A percentile compares a stretch with the other conserved stretches of the same genome.
These are phyloP conservation scores for Paraleonurus japonicus DNA, from an alignment of 257 asterid genomes.

Conservation along the genomic window DNA sequence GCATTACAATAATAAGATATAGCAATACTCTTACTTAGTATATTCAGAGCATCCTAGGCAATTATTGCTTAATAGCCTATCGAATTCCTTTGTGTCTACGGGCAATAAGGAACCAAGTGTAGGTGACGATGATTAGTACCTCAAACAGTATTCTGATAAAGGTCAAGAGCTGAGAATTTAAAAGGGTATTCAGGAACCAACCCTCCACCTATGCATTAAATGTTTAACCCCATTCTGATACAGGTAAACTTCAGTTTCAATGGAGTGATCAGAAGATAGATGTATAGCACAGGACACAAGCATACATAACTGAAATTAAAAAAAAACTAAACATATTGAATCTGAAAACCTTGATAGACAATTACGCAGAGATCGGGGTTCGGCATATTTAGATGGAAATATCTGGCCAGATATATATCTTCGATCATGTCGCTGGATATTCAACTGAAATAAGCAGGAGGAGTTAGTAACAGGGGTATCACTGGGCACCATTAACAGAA, in stretches of 20 bases:
- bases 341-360: slow-evolving; percentile 40
- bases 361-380: slow-evolving; percentile 23
- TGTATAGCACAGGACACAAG: background rate
- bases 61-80: background rate
- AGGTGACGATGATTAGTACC: background rate
- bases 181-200: background rate
- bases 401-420: slow-evolving; percentile 70
- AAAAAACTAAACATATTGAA: background rate
- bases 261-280: slow-evolving; percentile 4
- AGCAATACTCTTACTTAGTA: background rate
- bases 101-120: background rate
- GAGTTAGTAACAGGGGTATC: slow-evolving; percentile 1
- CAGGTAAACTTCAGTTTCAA: slow-evolving; percentile 1
- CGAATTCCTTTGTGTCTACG: background rate
- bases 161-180: background rate
- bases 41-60: background rate
- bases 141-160: background rate
- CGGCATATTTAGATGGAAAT: slow-evolving; percentile 29
- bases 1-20: background rate
- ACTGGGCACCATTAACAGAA: background rate
- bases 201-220: background rate
- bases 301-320: slow-evolving; percentile 15
- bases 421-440: slow-evolving; percentile 63
- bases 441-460: slow-evolving; percentile 46
- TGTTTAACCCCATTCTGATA: background rate